A percentile compares a stretch with the other conserved stretches of the same genome.
Conservation (phyloP, 176 grass and related monocot genomes). For the Bromus sterilis region DNA sequence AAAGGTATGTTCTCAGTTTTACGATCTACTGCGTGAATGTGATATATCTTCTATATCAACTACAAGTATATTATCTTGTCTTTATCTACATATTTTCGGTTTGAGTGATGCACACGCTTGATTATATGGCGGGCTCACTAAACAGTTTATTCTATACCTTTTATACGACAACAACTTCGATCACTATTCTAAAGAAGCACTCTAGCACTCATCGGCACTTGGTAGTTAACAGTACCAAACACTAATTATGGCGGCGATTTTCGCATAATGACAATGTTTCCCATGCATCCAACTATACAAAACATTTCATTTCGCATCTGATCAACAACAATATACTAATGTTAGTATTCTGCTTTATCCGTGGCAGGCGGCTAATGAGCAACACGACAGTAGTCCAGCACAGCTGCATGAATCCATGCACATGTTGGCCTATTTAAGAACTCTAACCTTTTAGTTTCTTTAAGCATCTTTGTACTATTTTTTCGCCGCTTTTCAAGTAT, state of each 20-base stretch:
- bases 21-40: too few species aligned
- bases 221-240: neutral
- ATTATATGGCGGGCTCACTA: neutral
- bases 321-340: neutral
- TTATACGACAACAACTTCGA: too few species aligned
- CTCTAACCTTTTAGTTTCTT: neutral
- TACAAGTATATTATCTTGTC: too few species aligned
- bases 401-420: neutral
- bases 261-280: neutral
- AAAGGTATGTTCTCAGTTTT: too few species aligned
- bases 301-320: neutral
- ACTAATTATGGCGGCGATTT: neutral
- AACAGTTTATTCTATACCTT: neutral
- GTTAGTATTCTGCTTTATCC: neutral
- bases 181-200: too few species aligned
- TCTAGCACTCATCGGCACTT: neutral
- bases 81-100: too few species aligned
- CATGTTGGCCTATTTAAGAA: neutral
- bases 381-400: neutral
- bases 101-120: too few species aligned
- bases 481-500: neutral
- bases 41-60: too few species aligned
- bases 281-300: neutral
- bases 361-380: neutral
- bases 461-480: neutral